These are phyloP conservation scores for Colletotrichum liriopes DNA, from an alignment of 2,329 filamentous ascomycete genomes.

Conservation along the genomic window DNA sequence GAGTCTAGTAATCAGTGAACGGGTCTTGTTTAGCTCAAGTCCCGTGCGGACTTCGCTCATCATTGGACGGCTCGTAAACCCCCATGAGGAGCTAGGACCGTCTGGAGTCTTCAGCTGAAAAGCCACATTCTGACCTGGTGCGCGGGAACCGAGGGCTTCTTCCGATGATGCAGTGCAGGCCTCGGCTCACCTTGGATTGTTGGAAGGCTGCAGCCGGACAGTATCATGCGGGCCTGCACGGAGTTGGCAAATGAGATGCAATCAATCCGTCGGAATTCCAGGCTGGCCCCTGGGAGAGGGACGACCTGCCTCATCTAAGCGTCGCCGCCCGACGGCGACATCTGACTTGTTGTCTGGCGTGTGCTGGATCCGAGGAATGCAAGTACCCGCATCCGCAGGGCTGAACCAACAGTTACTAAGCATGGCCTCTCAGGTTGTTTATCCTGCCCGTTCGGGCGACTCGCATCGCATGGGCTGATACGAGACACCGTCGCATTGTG, in stretches of 20 bases:
- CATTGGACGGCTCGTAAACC: not conserved
- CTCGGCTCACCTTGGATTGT: not conserved
- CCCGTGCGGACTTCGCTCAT: not conserved
- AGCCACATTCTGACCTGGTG: not conserved
- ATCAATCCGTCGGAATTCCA: not conserved
- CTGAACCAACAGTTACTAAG: conserved; percentile 14
- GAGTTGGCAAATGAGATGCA: not conserved
- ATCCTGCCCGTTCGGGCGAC: conserved; percentile 25
- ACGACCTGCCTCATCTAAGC: not conserved
- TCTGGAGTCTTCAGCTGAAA: conserved; percentile 16
- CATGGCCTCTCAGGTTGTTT: not conserved
- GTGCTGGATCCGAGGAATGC: conserved; percentile 2
- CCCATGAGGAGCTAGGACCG: not conserved
- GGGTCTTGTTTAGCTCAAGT: not conserved
- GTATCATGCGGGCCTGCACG: not conserved
- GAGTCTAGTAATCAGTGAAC: too few relatives aligned
- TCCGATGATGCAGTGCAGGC: not conserved
- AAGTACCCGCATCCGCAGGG: conserved; percentile 27
- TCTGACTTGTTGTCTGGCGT: not conserved
- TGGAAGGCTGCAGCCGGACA: not conserved
- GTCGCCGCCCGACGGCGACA: not conserved
- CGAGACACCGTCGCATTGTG: conserved; percentile 21
- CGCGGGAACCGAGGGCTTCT: too few relatives aligned
- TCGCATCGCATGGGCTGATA: conserved; percentile 28
- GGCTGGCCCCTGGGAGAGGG: too few relatives aligned